Percentiles rank a stretch among this genome's conserved stretches.
Evolutionary conservation across 352 stramenopile genomes (phyloP).

Genomic region (Pythium rishiriense): DNA sequence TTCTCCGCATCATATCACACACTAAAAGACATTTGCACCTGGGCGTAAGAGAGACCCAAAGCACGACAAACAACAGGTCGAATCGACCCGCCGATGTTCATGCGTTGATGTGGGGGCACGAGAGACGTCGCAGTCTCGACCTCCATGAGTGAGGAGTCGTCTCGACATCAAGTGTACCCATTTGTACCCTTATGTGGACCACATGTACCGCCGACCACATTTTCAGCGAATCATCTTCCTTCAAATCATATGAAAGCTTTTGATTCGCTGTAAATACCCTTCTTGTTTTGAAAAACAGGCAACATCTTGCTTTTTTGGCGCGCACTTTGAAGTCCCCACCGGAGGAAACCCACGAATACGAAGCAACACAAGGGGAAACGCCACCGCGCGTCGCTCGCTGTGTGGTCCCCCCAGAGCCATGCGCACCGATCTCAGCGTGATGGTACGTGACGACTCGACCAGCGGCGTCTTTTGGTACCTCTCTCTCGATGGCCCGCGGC

Average conservation of each 20-base stretch:
- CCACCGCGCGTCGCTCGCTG: not conserved
- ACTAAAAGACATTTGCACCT: too few species aligned
- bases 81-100: too few species aligned
- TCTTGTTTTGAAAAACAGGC: not conserved
- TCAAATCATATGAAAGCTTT: not conserved
- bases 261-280: conserved; percentile 7
- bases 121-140: too few species aligned
- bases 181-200: too few species aligned
- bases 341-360: too few species aligned
- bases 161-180: too few species aligned
- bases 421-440: conserved; percentile 48
- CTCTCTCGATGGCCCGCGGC: not conserved
- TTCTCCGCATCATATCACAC: too few species aligned
- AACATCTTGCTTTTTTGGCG: not conserved
- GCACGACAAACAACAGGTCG: too few species aligned
- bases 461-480: not conserved
- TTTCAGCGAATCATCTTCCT: conserved; percentile 12
- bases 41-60: too few species aligned
- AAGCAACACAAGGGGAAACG: conserved; percentile 4
- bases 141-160: too few species aligned
- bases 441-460: conserved; percentile 33
- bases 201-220: too few species aligned
- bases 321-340: conserved; percentile 5
- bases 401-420: conserved; percentile 5
- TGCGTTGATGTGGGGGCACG: too few species aligned